A percentile compares a stretch with the other conserved stretches of the same genome.
Evolutionary conservation across 2,329 filamentous ascomycete genomes (phyloP).

Genomic region (Pseudogymnoascus sp.): DNA sequence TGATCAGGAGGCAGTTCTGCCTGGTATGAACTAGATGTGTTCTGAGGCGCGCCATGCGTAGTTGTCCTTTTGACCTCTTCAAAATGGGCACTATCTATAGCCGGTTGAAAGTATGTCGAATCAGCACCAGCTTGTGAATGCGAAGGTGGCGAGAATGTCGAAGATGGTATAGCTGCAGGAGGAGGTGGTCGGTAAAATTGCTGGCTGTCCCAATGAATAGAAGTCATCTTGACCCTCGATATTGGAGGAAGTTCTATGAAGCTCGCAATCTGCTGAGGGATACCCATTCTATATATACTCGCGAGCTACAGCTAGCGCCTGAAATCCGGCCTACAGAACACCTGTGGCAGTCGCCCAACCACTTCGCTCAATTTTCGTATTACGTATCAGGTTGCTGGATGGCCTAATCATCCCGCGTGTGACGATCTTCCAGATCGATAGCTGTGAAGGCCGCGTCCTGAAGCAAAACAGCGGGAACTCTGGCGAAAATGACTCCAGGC

Average conservation of each 20-base stretch:
- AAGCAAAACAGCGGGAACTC: background rate
- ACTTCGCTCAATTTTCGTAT: background rate
- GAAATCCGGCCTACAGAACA: background rate
- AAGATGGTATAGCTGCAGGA: background rate
- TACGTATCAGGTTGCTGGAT: background rate
- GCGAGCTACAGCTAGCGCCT: background rate
- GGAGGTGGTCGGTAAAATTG: background rate
- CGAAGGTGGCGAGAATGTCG: background rate
- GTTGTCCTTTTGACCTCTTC: background rate
- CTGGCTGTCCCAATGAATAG: background rate
- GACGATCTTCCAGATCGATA: background rate
- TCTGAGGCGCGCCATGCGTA: background rate
- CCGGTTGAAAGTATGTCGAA: background rate
- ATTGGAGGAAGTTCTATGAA: background rate
- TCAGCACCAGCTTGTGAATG: background rate
- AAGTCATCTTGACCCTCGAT: background rate
- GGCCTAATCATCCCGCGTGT: background rate
- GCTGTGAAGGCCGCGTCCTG: background rate
- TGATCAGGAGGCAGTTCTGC: background rate
- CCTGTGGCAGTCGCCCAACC: background rate
- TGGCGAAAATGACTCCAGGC: background rate
- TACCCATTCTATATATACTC: background rate
- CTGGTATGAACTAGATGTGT: background rate
- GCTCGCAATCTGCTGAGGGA: background rate
- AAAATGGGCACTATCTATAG: background rate